Conservation (phyloP, 352 stramenopile species). For the Phytophthora uliginosa region DNA sequence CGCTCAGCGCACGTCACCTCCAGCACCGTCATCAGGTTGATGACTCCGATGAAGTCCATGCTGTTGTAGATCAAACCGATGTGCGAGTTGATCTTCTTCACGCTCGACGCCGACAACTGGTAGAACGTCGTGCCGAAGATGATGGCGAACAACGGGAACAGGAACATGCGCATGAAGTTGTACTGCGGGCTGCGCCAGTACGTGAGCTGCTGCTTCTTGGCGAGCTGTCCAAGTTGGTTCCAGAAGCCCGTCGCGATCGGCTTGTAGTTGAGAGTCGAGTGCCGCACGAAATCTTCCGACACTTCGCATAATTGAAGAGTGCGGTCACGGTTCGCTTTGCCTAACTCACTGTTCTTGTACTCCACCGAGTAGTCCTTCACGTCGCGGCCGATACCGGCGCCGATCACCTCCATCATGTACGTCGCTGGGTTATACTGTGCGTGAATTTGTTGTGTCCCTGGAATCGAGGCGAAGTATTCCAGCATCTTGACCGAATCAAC, state of each 20-base stretch:
- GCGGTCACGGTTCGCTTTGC: constrained; percentile 19
- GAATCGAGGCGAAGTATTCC: constrained; percentile 89
- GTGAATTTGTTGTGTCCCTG: constrained; percentile 51
- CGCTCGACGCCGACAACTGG: constrained; percentile 40
- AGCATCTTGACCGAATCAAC: constrained; percentile 85
- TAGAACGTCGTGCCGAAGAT: constrained; percentile 74
- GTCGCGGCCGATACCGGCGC: constrained; percentile 25
- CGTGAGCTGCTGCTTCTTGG: constrained; percentile 51
- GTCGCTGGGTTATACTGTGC: constrained; percentile 28
- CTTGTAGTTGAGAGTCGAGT: constrained; percentile 58
- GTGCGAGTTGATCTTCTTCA: constrained; percentile 63
- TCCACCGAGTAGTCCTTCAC: constrained; percentile 26
- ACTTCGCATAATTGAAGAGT: constrained; percentile 46
- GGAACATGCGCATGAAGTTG: constrained; percentile 65
- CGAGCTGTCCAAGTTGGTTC: constrained; percentile 36
- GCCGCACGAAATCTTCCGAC: constrained; percentile 52
- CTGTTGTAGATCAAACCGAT: constrained; percentile 75
- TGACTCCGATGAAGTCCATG: no score
- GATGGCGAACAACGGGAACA: no score
- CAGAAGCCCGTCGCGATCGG: constrained; percentile 63
- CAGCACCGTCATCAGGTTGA: constrained; percentile 69
- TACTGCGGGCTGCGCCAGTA: constrained; percentile 68
- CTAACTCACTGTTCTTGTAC: constrained; percentile 23
- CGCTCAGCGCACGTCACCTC: constrained; percentile 66
- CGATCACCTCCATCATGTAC: constrained; percentile 26